phyloP scores from a whole-genome alignment of 139 green algal genomes.

The Tetraselmis chui region DNA sequence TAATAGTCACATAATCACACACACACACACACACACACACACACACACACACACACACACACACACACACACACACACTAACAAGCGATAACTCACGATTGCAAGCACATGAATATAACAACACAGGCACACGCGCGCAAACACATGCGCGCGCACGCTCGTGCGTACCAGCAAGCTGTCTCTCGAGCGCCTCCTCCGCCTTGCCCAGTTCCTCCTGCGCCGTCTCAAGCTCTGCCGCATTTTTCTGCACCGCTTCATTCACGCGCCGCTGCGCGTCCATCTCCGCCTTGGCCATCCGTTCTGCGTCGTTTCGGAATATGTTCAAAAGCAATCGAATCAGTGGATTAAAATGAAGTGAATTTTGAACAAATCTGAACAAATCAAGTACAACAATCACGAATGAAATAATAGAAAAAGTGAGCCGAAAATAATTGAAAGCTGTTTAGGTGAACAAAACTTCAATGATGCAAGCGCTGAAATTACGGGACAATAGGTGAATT shows the following conservation, averaged over 20 bases:
- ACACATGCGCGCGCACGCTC: neutral
- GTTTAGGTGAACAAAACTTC: too few species aligned
- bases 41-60: neutral
- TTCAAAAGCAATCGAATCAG: too few species aligned
- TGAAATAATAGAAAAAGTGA: too few species aligned
- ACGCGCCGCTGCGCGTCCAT: neutral
- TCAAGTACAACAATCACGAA: too few species aligned
- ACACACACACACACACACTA: neutral
- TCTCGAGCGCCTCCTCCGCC: neutral
- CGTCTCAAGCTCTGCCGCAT: neutral
- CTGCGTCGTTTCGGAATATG: too few species aligned
- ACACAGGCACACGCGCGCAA: neutral
- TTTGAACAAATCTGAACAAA: too few species aligned
- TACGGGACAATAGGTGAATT: too few species aligned
- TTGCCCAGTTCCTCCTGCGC: neutral
- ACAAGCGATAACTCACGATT: neutral
- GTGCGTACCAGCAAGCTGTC: neutral
- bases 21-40: neutral
- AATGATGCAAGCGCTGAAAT: too few species aligned
- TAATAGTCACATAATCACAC: neutral
- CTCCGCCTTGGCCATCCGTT: neutral
- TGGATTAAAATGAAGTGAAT: too few species aligned
- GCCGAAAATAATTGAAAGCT: too few species aligned
- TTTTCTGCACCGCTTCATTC: neutral
- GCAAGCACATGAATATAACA: neutral